These are phyloP conservation scores for Dittrichia graveolens DNA, from an alignment of 129 eudicot genomes.

Conservation along the genomic window DNA sequence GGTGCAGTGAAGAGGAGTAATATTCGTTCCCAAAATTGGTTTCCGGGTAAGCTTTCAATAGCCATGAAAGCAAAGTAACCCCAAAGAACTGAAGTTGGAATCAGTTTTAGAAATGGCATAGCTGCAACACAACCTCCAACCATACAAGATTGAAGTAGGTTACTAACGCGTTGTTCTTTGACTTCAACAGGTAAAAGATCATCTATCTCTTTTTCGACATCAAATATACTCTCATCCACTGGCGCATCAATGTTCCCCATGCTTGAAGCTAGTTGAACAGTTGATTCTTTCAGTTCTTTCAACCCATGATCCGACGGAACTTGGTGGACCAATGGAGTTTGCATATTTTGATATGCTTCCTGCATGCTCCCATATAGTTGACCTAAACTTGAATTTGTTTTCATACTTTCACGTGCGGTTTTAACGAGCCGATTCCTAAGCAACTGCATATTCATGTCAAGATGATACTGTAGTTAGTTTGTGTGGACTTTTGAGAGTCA, in stretches of 20 bases:
- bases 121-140: constrained; percentile 99
- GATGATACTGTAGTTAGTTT: neutral
- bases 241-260: constrained; percentile 89
- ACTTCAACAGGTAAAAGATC: constrained; percentile 92
- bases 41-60: constrained; percentile 94
- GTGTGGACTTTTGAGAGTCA: neutral
- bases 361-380: constrained; percentile 94
- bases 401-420: constrained; percentile 78
- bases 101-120: constrained; percentile 84
- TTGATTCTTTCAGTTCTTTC: constrained; percentile 87
- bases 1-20: constrained; percentile 89
- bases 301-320: constrained; percentile 67
- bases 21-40: constrained; percentile 97
- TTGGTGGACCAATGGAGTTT: constrained; percentile 92
- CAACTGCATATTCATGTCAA: constrained; percentile 51
- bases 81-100: constrained; percentile 97
- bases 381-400: constrained; percentile 76
- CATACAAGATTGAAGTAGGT: constrained; percentile 78
- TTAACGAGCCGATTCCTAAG: constrained; percentile 84
- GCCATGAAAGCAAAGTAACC: constrained; percentile 99
- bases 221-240: constrained; percentile 82
- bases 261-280: constrained; percentile 76
- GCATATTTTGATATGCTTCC: constrained; percentile 94
- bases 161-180: constrained; percentile 93
- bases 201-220: constrained; percentile 94